phyloP scores from a whole-genome alignment of 495 filamentous ascomycete species.

The Penicillium cataractarum region DNA sequence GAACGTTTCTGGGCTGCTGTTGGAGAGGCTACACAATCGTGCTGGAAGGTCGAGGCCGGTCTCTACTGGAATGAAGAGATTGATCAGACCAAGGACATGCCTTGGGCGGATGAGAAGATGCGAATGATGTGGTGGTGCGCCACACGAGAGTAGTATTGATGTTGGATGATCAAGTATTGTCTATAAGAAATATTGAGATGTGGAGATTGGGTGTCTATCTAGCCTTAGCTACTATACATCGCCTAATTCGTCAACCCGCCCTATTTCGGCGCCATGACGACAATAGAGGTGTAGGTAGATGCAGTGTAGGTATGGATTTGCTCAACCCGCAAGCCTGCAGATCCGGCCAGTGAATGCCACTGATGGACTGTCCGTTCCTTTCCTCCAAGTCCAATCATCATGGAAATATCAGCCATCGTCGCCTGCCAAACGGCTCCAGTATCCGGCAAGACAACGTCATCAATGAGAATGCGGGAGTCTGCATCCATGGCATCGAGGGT shows the following conservation, averaged over 20 bases:
- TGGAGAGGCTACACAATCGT: slow-evolving; percentile 42
- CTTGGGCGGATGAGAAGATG: slow-evolving; percentile 18
- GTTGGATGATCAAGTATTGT: neutral
- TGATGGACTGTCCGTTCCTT: slow-evolving; percentile 40
- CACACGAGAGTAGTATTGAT: slow-evolving; percentile 10
- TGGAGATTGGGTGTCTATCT: neutral
- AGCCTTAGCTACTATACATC: neutral
- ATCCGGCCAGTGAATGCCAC: slow-evolving; percentile 43
- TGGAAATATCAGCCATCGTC: slow-evolving; percentile 37
- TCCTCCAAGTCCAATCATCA: slow-evolving; percentile 41
- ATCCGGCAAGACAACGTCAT: slow-evolving; percentile 45
- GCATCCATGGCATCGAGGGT: slow-evolving; percentile 34
- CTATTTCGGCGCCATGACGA: slow-evolving; percentile 29
- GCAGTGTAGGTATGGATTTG: slow-evolving; percentile 43
- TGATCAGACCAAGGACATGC: slow-evolving; percentile 14
- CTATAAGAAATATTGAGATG: neutral
- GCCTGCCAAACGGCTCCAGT: slow-evolving; percentile 33
- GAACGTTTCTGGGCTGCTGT: slow-evolving; percentile 51
- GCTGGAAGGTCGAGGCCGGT: slow-evolving; percentile 41
- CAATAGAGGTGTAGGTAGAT: slow-evolving; percentile 25
- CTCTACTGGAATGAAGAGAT: slow-evolving; percentile 18
- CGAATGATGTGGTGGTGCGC: slow-evolving; percentile 29
- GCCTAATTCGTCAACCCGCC: neutral
- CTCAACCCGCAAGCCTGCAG: slow-evolving; percentile 45
- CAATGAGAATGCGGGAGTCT: slow-evolving; percentile 45